These are phyloP conservation scores for Aspergillus costaricaensis DNA, from an alignment of 2,329 filamentous ascomycete genomes.

Conservation along the genomic window DNA sequence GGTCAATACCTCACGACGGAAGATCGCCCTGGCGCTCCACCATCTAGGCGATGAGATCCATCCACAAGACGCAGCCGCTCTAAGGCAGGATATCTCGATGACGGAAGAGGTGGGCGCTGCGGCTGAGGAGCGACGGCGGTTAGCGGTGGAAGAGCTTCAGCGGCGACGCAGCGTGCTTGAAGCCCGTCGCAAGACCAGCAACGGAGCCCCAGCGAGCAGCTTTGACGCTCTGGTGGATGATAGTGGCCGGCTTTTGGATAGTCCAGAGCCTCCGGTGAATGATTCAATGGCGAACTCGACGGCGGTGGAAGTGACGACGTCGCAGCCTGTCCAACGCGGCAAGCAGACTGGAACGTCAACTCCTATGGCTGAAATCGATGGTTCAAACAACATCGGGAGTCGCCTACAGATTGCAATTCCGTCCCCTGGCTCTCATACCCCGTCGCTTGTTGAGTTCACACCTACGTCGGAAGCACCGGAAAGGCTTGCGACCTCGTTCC, in stretches of 20 bases:
- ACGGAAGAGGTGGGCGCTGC: conserved; percentile 47
- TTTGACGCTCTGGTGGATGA: conserved; percentile 51
- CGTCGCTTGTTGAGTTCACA: conserved; percentile 47
- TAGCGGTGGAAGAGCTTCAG: conserved; percentile 49
- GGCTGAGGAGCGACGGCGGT: conserved; percentile 48
- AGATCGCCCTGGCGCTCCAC: conserved; percentile 61
- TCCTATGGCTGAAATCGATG: conserved; percentile 16
- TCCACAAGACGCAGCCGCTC: conserved; percentile 40
- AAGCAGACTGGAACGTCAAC: conserved; percentile 18
- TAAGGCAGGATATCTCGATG: conserved; percentile 49
- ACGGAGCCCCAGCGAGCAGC: conserved; percentile 27
- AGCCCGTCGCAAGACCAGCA: conserved; percentile 34
- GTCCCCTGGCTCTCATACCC: conserved; percentile 44
- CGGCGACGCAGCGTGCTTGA: conserved; percentile 45
- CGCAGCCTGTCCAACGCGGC: conserved; percentile 30
- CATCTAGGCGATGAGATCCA: conserved; percentile 63
- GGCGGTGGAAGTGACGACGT: conserved; percentile 35
- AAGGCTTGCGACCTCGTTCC: conserved; percentile 8
- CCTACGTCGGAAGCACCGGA: conserved; percentile 47
- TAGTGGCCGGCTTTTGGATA: conserved; percentile 39
- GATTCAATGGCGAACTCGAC: conserved; percentile 37
- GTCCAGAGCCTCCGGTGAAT: conserved; percentile 9
- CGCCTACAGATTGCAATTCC: conserved; percentile 32
- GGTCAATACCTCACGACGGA: conserved; percentile 62
- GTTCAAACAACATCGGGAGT: conserved; percentile 19